A percentile compares a stretch with the other conserved stretches of the same genome.
Evolutionary conservation across 768 basidiomycete species (phyloP).

Genomic region (Tylopilus intermedius): DNA sequence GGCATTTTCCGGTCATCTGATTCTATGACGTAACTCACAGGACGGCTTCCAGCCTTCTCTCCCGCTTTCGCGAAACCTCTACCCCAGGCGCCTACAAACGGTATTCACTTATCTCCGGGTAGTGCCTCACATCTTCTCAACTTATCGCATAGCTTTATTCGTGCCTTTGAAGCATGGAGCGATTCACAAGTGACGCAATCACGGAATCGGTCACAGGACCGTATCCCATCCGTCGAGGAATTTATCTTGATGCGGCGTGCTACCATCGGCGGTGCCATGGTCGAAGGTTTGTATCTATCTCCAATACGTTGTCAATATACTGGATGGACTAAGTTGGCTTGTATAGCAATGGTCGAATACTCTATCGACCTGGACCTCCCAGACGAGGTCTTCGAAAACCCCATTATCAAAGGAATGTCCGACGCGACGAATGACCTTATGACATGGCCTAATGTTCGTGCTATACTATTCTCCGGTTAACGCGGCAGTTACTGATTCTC

Average conservation of each 20-base stretch:
- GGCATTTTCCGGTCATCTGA: conserved; percentile 10
- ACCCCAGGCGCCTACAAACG: conserved; percentile 33
- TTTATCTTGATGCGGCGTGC: conserved; percentile 35
- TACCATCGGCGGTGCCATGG: conserved; percentile 36
- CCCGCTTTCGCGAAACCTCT: conserved; percentile 34
- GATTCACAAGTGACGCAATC: conserved; percentile 34
- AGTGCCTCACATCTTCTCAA: conserved; percentile 2
- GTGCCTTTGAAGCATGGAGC: conserved; percentile 34
- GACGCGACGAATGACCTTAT: conserved; percentile 38
- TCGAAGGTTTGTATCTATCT: conserved; percentile 30
- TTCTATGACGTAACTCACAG: conserved; percentile 11
- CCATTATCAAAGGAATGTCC: conserved; percentile 34
- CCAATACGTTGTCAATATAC: neutral
- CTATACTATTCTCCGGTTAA: neutral
- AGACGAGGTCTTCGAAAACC: conserved; percentile 32
- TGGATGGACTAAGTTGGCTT: conserved; percentile 1
- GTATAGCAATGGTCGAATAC: conserved; percentile 33
- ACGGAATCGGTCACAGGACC: conserved; percentile 31
- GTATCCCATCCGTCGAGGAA: conserved; percentile 35
- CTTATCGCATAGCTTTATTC: conserved; percentile 25
- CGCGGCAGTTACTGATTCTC: conserved; percentile 10
- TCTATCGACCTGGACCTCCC: conserved; percentile 36
- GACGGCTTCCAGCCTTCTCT: conserved; percentile 23
- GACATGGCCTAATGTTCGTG: conserved; percentile 39
- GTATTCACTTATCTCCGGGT: conserved; percentile 12